Conservation (phyloP, 352 stramenopile genomes). For the Globisporangium sylvaticum region DNA sequence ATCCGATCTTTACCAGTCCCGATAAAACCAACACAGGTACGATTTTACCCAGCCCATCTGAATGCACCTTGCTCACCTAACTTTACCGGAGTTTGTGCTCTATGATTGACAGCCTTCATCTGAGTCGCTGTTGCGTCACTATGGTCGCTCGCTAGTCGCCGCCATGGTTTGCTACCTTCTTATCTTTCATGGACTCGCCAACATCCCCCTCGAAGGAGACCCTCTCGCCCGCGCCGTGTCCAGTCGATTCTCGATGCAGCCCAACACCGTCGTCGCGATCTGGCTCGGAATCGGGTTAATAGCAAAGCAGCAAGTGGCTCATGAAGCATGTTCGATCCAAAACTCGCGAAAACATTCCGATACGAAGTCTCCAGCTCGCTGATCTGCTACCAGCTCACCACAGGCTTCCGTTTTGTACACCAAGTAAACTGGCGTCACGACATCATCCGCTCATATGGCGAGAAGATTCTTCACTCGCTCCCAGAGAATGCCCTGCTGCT, state of each 20-base stretch:
- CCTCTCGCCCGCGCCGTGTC: slow-evolving; percentile 88
- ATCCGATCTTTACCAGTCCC: neutral
- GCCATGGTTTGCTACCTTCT: slow-evolving; percentile 76
- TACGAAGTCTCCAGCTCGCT: slow-evolving; percentile 9
- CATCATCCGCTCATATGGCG: slow-evolving; percentile 32
- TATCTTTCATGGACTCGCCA: slow-evolving; percentile 91
- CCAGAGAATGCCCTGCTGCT: slow-evolving; percentile 51
- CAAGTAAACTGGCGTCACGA: slow-evolving; percentile 15
- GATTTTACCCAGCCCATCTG: neutral
- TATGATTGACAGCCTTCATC: neutral
- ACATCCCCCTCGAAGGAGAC: slow-evolving; percentile 81
- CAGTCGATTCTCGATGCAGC: slow-evolving; percentile 88
- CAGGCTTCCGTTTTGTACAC: slow-evolving; percentile 3
- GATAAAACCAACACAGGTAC: neutral
- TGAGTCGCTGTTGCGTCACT: slow-evolving; percentile 1
- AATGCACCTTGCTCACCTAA: neutral
- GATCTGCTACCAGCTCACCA: slow-evolving; percentile 14
- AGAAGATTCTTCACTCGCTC: slow-evolving; percentile 40
- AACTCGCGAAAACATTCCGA: slow-evolving; percentile 7
- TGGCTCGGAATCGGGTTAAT: slow-evolving; percentile 69
- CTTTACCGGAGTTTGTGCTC: neutral
- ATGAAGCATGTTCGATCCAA: neutral
- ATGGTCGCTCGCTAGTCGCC: slow-evolving; percentile 34
- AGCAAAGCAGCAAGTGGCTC: slow-evolving; percentile 12
- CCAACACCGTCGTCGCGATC: slow-evolving; percentile 85